A percentile compares a stretch with the other conserved stretches of the same genome.
These are phyloP conservation scores for Plenodomus biglobosus DNA, from an alignment of 2,329 filamentous ascomycete genomes.

Conservation along the genomic window DNA sequence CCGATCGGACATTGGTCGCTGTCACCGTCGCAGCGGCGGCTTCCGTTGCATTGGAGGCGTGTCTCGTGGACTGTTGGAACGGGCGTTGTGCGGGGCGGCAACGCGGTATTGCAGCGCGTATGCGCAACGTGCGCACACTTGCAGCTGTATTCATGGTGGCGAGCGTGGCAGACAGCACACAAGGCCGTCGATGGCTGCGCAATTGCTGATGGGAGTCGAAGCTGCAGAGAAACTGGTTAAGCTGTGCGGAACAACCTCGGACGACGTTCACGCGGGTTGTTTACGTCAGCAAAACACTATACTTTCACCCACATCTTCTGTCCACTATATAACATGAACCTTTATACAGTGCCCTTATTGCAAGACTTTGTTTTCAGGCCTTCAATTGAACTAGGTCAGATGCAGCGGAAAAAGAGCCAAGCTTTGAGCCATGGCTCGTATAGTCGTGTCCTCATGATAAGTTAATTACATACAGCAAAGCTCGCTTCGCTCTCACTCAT, in stretches of 20 bases:
- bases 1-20: constrained; percentile 42
- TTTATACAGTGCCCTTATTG: too few species aligned
- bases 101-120: constrained; percentile 26
- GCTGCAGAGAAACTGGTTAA: background rate
- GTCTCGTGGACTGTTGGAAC: constrained; percentile 22
- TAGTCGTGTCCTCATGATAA: too few species aligned
- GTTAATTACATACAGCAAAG: too few species aligned
- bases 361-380: too few species aligned
- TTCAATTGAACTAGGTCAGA: too few species aligned
- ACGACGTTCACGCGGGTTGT: constrained; percentile 26
- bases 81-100: constrained; percentile 16
- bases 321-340: too few species aligned
- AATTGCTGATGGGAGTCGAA: constrained; percentile 16
- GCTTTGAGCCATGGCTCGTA: too few species aligned
- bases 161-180: constrained; percentile 22
- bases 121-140: constrained; percentile 31
- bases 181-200: constrained; percentile 20
- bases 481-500: constrained; percentile 35
- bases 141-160: constrained; percentile 30
- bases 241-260: background rate
- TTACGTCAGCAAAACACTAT: background rate
- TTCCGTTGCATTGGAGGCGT: constrained; percentile 24
- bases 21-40: constrained; percentile 29
- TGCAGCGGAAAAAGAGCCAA: too few species aligned
- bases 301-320: too few species aligned